These are phyloP conservation scores for Agrocybe pediades DNA, from an alignment of 768 basidiomycete species.

Conservation along the genomic window DNA sequence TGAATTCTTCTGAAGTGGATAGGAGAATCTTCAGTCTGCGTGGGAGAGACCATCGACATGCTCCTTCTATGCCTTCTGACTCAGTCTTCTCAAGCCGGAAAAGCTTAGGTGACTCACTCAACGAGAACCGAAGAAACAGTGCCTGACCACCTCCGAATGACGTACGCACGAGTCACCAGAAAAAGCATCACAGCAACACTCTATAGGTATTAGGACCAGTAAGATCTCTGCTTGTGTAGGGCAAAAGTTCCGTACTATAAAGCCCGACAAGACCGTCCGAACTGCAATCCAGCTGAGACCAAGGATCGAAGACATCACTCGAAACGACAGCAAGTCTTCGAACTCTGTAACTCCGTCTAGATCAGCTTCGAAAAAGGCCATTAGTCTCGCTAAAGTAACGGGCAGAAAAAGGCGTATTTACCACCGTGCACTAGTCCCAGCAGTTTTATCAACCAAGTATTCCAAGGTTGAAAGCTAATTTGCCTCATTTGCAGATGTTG, in stretches of 20 bases:
- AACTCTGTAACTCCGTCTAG: constrained; percentile 16
- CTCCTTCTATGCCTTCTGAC: neutral
- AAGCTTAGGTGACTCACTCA: neutral
- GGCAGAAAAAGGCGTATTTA: too few relatives aligned
- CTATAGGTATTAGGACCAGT: constrained; percentile 19
- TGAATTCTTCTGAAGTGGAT: neutral
- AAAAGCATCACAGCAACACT: constrained; percentile 36
- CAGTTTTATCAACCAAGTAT: constrained; percentile 7
- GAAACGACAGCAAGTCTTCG: constrained; percentile 20
- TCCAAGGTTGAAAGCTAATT: constrained; percentile 8
- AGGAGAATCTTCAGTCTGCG: neutral
- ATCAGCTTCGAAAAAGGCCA: neutral
- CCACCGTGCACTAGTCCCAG: constrained; percentile 9
- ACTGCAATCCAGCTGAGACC: constrained; percentile 29
- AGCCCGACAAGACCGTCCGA: constrained; percentile 35
- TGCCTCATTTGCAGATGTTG: constrained; percentile 25
- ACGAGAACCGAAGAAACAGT: neutral
- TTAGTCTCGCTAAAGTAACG: neutral
- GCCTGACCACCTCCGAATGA: neutral
- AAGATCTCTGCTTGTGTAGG: too few relatives aligned
- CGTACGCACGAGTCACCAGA: constrained; percentile 18
- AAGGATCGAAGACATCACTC: constrained; percentile 26
- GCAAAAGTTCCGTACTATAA: constrained; percentile 35
- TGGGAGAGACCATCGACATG: neutral
- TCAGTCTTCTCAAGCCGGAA: neutral